Evolutionary conservation across 2,329 filamentous ascomycete species (phyloP), one percentile per base, ranked within the genome.

Genomic region (Myrmaecium sp.): DNA sequence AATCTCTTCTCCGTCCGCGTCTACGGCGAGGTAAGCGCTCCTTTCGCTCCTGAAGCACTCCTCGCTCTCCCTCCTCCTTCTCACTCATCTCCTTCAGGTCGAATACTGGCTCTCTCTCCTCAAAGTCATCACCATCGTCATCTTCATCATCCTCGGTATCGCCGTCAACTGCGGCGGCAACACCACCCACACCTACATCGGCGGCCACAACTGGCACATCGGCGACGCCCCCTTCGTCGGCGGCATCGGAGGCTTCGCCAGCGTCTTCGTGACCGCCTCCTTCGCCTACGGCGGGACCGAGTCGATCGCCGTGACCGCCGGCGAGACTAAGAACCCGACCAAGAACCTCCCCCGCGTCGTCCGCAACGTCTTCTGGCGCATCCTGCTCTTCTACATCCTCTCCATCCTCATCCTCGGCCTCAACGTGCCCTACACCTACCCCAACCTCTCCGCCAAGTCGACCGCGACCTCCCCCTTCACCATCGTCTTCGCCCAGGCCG

Each of bases 401-500:
- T 51, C 33, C 25, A 58, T 67, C 1, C 49, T 74, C 5, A 54
- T 67, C 17, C 65, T 72, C 16, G 69, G 69, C 14, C 59, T 75
- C 37, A 47, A 69, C 9, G 65, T 75, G n/a, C 58, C 63, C 5
- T 64, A 57, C 34, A 56, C 64, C 20, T 62, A 72, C 31, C 37
- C 42, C 0, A 42, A 55, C 9, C 55, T 74, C 5, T 60, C 49
- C 5, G 42, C 42, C 21, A 39, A 42, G 24, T 45, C 45, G 25
- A 48, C 47, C n/a, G 44, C 46, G 27, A 38, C 35, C 23, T 52
- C 48, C 5, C 50, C 44, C 5, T 52, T 47, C 43, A 44, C 84
- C 32, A 78, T 83, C 34, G 78, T 76, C 11, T 70, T 74, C 19
- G 60, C 64, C 7, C 64, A 68, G 16, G 77, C 76, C 2, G 69